Base-by-base conservation (phyloP, 331 rosid species). In the Quercus phellos region DNA sequence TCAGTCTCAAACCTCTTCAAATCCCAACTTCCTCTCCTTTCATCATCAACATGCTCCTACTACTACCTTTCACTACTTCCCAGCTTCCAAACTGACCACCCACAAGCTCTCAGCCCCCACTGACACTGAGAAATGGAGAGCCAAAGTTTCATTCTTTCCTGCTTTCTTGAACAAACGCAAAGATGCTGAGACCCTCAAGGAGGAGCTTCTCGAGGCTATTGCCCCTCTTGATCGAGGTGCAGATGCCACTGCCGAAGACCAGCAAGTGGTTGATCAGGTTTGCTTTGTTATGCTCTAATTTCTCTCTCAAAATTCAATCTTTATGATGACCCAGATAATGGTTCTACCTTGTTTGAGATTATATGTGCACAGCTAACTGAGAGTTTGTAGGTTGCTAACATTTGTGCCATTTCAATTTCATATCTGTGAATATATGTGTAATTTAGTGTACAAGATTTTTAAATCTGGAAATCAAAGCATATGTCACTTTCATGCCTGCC, bases 211-310 rank as follows among this genome's bases (percentile, higher is more conserved):
- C 27, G 82, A 83, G 17, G 96, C 94, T 81, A 89, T 94, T 88
- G 86, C 86, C 5, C 77, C 85, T 0, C 93, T 94, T 24, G 98
- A 94, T 87, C 87, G 96, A 55, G 98, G 98, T 5, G 94, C 98
- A n/a, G 90, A 87, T 43, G 98, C 98, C 77, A 77, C 96, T 63
- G 83, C 86, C 3, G 86, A 92, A 70, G 98, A 92, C 51, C 97
- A 89, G 83, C 84, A 81, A 80, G 82, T 17, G 0, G 83, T 92
- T 85, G 94, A 94, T 85, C 87, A 90, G 94, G 98, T 93, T 30
- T 68, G 77, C 4, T 67, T 1, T 1, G 0, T 4, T 76, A 21
- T 16, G 6, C 24, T 75, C 66, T 82, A 14, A 17, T 51, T 50
- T 50, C 42, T 78, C 2, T 18, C 46, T 64, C 42, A 6, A 30